These are phyloP conservation scores for Hanseniaspora vineae DNA, from an alignment of 805 yeast species.

Conservation along the genomic window DNA sequence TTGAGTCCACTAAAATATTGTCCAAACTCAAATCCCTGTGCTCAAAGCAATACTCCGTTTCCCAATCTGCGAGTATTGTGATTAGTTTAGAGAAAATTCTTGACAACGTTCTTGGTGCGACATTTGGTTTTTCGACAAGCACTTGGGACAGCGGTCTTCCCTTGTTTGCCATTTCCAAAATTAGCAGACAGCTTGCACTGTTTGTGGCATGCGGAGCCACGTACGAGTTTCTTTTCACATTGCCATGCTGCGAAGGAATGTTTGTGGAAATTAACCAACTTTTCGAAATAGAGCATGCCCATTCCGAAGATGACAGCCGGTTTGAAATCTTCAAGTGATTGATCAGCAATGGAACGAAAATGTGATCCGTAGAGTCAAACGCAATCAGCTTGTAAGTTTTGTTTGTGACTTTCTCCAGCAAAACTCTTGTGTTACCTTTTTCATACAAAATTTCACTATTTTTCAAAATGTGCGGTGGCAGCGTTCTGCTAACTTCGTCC, in stretches of 20 bases:
- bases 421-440: neutral
- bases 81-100: constrained; percentile 44
- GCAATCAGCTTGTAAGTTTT: neutral
- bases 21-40: constrained; percentile 63
- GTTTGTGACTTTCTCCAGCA: neutral
- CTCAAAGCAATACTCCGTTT: constrained; percentile 42
- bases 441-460: neutral
- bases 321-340: neutral
- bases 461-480: neutral
- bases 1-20: constrained; percentile 37
- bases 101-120: constrained; percentile 5
- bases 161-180: constrained; percentile 21
- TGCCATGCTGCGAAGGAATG: constrained; percentile 2
- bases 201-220: constrained; percentile 9
- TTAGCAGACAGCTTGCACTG: constrained; percentile 4
- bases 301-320: neutral
- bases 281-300: constrained; percentile 3
- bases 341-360: neutral
- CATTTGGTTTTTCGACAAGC: constrained; percentile 22
- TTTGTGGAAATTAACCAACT: constrained; percentile 4
- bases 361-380: neutral
- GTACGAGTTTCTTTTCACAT: constrained; percentile 7
- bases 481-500: neutral
- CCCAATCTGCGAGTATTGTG: constrained; percentile 37
- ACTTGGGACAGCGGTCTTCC: constrained; percentile 16